Evolutionary conservation across 2,329 filamentous ascomycete genomes (phyloP).

Genomic region (Alternaria brassicae): DNA sequence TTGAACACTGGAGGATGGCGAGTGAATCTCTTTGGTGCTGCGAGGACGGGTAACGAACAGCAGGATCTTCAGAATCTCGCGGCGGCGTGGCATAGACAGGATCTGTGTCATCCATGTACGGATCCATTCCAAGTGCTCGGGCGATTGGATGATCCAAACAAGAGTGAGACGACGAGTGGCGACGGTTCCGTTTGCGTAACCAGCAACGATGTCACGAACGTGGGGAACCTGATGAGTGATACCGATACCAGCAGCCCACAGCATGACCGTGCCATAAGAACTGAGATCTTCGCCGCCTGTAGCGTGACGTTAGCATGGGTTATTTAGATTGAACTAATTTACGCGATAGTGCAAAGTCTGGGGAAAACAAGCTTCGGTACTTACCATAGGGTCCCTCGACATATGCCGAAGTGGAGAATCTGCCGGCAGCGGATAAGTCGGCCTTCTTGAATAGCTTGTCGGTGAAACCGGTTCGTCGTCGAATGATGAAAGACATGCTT

Average conservation of each 20-base stretch:
- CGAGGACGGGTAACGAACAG: slow-evolving; percentile 90
- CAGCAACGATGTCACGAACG: slow-evolving; percentile 68
- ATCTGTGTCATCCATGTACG: slow-evolving; percentile 90
- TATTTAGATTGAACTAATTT: slow-evolving; percentile 30
- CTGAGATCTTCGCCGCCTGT: slow-evolving; percentile 78
- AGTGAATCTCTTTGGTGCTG: slow-evolving; percentile 80
- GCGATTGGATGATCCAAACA: slow-evolving; percentile 91
- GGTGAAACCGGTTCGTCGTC: slow-evolving; percentile 87
- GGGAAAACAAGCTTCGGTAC: slow-evolving; percentile 38
- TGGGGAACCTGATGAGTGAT: slow-evolving; percentile 96
- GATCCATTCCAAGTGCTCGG: slow-evolving; percentile 91
- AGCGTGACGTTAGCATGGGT: slow-evolving; percentile 38
- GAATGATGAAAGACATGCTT: slow-evolving; percentile 81
- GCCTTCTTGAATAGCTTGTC: slow-evolving; percentile 79
- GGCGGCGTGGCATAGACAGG: slow-evolving; percentile 78
- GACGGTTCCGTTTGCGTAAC: slow-evolving; percentile 71
- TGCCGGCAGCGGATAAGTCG: slow-evolving; percentile 58
- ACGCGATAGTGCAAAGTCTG: slow-evolving; percentile 30
- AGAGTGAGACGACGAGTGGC: slow-evolving; percentile 83
- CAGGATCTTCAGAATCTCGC: slow-evolving; percentile 83
- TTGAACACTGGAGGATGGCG: slow-evolving; percentile 79
- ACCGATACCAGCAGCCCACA: slow-evolving; percentile 91
- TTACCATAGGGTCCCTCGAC: slow-evolving; percentile 85
- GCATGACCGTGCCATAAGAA: slow-evolving; percentile 89
- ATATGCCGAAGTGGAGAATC: slow-evolving; percentile 71